Conservation (phyloP, 2,329 filamentous ascomycete genomes). For the Orbilia quercus region DNA sequence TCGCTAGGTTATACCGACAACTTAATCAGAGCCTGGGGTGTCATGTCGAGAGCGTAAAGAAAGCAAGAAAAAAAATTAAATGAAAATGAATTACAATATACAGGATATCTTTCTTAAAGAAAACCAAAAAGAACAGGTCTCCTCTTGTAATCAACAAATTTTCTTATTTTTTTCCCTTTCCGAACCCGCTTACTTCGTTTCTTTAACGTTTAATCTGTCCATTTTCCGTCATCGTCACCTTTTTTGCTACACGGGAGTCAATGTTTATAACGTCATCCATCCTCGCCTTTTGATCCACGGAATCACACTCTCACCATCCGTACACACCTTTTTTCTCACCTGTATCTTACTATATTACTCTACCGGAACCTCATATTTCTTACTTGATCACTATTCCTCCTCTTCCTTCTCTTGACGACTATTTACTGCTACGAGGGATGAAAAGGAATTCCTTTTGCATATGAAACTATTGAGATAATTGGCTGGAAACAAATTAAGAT, state of each 20-base stretch:
- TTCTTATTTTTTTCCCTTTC: slow-evolving; percentile 8
- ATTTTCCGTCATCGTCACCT: slow-evolving; percentile 19
- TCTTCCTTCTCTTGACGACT: neutral
- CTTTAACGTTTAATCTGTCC: slow-evolving; percentile 20
- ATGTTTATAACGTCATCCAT: slow-evolving; percentile 48
- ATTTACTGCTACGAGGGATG: neutral
- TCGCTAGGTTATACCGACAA: slow-evolving; percentile 86
- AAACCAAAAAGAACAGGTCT: slow-evolving; percentile 16
- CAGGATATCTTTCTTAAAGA: slow-evolving; percentile 56
- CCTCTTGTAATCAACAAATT: slow-evolving; percentile 46
- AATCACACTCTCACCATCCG: slow-evolving; percentile 1
- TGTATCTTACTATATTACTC: slow-evolving; percentile 49
- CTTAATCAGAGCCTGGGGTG: slow-evolving; percentile 97
- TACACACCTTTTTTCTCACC: slow-evolving; percentile 25
- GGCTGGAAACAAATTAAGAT: neutral
- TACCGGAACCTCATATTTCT: slow-evolving; percentile 6
- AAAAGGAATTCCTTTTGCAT: slow-evolving; percentile 4
- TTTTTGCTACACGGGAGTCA: slow-evolving; percentile 49
- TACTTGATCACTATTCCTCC: slow-evolving; percentile 1
- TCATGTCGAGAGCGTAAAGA: slow-evolving; percentile 88
- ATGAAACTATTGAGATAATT: neutral
- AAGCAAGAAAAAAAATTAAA: slow-evolving; percentile 34
- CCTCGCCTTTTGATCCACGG: slow-evolving; percentile 33
- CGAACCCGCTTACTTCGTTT: slow-evolving; percentile 8
- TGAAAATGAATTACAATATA: slow-evolving; percentile 62